These are phyloP conservation scores for Lodderomyces margitis DNA, from an alignment of 1,139 yeast species.

Conservation along the genomic window DNA sequence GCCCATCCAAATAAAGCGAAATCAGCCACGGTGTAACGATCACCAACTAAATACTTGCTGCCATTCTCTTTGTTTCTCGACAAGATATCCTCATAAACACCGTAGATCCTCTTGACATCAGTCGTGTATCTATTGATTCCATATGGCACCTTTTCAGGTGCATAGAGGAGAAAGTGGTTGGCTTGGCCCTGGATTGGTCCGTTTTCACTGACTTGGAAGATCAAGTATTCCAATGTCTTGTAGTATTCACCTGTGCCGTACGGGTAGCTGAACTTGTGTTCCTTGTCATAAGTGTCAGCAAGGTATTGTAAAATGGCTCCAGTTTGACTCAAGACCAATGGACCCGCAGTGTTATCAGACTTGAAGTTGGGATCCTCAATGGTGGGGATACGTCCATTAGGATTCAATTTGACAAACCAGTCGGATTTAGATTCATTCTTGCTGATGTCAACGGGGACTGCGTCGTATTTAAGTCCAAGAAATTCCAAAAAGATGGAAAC, in stretches of 20 bases:
- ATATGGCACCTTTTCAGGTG: slow-evolving; percentile 49
- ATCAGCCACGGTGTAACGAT: slow-evolving; percentile 51
- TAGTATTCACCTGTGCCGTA: slow-evolving; percentile 46
- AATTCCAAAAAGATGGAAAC: slow-evolving; percentile 48
- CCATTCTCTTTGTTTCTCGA: slow-evolving; percentile 29
- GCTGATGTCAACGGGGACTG: slow-evolving; percentile 38
- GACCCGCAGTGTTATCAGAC: slow-evolving; percentile 6
- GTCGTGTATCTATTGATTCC: slow-evolving; percentile 50
- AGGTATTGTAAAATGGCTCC: slow-evolving; percentile 59
- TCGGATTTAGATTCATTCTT: slow-evolving; percentile 46
- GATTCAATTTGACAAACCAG: slow-evolving; percentile 55
- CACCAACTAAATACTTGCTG: slow-evolving; percentile 9
- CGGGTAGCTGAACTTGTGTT: slow-evolving; percentile 46
- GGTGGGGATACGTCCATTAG: slow-evolving; percentile 64
- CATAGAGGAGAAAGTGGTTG: slow-evolving; percentile 41
- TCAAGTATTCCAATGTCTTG: slow-evolving; percentile 49
- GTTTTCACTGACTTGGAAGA: slow-evolving; percentile 57
- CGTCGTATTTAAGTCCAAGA: slow-evolving; percentile 47
- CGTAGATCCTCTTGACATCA: slow-evolving; percentile 52
- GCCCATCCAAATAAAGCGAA: slow-evolving; percentile 46
- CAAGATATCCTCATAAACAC: slow-evolving; percentile 52
- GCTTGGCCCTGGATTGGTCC: slow-evolving; percentile 67
- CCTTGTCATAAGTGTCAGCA: slow-evolving; percentile 56
- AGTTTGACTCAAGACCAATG: slow-evolving; percentile 52
- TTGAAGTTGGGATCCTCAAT: slow-evolving; percentile 38